phyloP scores from a whole-genome alignment of 2,329 filamentous ascomycete species.

The Colletotrichum graminicola region DNA sequence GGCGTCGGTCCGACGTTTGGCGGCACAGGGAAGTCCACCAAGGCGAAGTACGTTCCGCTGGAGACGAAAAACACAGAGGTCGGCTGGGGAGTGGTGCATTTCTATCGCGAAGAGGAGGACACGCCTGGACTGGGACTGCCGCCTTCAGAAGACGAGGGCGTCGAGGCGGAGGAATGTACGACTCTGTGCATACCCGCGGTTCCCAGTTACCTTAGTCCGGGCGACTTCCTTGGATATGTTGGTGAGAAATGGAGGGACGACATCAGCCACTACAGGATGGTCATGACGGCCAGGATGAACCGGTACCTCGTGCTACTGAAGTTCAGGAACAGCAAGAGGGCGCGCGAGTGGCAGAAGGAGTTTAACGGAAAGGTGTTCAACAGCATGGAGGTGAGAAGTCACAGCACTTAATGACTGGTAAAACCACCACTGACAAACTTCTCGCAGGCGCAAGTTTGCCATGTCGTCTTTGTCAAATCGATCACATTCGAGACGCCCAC shows the following conservation, averaged over 20 bases:
- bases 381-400: constrained; percentile 79
- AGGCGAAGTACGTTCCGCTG: constrained; percentile 81
- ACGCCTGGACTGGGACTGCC: constrained; percentile 65
- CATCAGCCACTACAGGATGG: constrained; percentile 94
- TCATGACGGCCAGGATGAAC: constrained; percentile 89
- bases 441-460: constrained; percentile 85
- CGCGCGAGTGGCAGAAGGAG: constrained; percentile 82
- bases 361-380: constrained; percentile 97
- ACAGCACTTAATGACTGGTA: background rate
- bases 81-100: constrained; percentile 92
- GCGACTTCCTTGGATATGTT: constrained; percentile 91
- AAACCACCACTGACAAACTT: constrained; percentile 45
- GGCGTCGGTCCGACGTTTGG: constrained; percentile 67
- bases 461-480: constrained; percentile 93
- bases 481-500: constrained; percentile 83
- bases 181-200: constrained; percentile 95
- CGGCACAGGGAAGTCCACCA: constrained; percentile 80
- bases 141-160: constrained; percentile 48
- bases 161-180: constrained; percentile 75
- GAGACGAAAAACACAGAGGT: constrained; percentile 80
- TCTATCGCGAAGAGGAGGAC: constrained; percentile 89
- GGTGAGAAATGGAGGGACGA: constrained; percentile 87
- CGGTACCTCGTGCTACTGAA: constrained; percentile 97
- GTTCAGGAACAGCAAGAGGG: constrained; percentile 81
- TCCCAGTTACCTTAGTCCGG: constrained; percentile 91